Evolutionary conservation across 768 basidiomycete species (phyloP), one percentile per base, ranked within the genome.

Genomic region (Leccinum arenicola): DNA sequence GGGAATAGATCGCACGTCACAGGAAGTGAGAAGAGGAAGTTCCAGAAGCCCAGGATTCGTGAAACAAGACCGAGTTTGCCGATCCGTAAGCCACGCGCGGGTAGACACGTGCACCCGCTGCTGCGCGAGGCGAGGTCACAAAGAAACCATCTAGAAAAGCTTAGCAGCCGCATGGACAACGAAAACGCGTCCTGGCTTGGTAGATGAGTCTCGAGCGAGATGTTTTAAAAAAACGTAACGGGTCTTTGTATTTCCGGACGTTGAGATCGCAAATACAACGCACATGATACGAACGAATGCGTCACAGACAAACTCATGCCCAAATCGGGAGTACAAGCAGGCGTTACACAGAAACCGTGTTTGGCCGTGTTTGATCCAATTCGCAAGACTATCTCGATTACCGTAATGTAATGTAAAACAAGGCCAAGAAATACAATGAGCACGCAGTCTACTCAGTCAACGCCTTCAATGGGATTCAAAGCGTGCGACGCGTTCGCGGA

Each of bases 311-410:
- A 71, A 48, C 48, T 52, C 11, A 69, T 61, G 55, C 4, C 70
- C 63, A 73, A 73, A 73, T 69, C 29, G 14, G 69, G 70, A 71
- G 62, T 61, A 73, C 65, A 71, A 73, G 56, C 60, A 15, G 57
- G 49, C 54, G 68, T 60, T 50, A 40, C 55, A 43, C 14, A 27
- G 50, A 50, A 36, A 54, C 56, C 4, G 19, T 52, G 21, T 58
- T 62, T 68, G 29, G 9, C 14, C 17, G 12, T 14, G 49, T 60
- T 60, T 64, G 61, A 49, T 57, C 45, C 64, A 57, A 56, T 65
- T 64, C 57, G 56, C n/a, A 52, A 33, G 35, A 55, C 36, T 54
- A 60, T 9, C 10, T 45, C 3, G 35, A 3, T 29, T 52, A 55
- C 55, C 50, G 40, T 43, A n/a, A 57, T 35, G 47, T 70, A 65